phyloP scores from a whole-genome alignment of 2,329 filamentous ascomycete genomes.

The Venturia aucupariae region DNA sequence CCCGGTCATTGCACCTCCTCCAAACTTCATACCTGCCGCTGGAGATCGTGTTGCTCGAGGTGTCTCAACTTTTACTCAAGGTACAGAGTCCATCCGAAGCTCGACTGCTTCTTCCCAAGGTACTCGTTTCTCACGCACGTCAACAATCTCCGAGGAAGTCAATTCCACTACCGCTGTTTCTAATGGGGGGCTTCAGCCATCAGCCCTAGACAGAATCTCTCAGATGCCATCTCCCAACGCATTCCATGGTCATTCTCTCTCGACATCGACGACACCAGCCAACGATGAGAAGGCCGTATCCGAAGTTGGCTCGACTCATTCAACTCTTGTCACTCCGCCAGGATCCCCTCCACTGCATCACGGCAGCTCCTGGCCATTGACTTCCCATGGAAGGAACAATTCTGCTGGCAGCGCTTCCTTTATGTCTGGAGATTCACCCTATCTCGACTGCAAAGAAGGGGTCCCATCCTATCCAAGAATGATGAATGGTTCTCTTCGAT shows the following conservation, averaged over 20 bases:
- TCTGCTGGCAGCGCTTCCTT: neutral
- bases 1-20: slow-evolving; percentile 4
- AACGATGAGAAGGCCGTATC: neutral
- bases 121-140: neutral
- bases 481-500: slow-evolving; percentile 2
- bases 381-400: neutral
- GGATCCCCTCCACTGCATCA: neutral
- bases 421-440: neutral
- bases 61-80: neutral
- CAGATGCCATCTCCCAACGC: neutral
- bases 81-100: neutral
- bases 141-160: neutral
- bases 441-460: neutral
- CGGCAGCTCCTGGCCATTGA: neutral
- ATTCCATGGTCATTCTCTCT: neutral
- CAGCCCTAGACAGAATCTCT: neutral
- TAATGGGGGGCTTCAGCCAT: neutral
- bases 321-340: neutral
- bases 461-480: neutral
- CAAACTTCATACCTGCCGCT: neutral
- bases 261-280: neutral
- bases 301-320: neutral
- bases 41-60: neutral
- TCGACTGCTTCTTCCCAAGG: slow-evolving; percentile 4
- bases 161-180: neutral